Percentiles rank a stretch among this genome's conserved stretches.
phyloP scores from a whole-genome alignment of 257 asterid genomes.

The Fraxinus excelsior region DNA sequence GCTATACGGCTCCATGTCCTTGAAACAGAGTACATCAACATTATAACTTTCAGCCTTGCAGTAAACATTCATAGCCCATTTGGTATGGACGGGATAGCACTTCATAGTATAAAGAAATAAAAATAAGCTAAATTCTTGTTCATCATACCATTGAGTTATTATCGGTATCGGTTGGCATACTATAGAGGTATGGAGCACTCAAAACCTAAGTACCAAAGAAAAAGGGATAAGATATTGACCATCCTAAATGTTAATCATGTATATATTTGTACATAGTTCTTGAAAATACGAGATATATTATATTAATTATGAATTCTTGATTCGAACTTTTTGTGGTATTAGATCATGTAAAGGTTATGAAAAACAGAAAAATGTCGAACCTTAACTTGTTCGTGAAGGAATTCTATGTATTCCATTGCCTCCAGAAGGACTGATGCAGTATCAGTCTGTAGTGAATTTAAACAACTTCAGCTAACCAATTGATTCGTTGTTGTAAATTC shows the following conservation, averaged over 20 bases:
- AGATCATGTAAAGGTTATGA: not conserved
- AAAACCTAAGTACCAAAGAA: slow-evolving; percentile 51
- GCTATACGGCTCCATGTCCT: slow-evolving; percentile 51
- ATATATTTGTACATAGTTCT: too few species aligned
- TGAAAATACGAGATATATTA: not conserved
- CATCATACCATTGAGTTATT: too few species aligned
- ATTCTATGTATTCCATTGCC: slow-evolving; percentile 83
- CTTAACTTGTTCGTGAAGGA: slow-evolving; percentile 95
- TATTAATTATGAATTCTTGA: not conserved
- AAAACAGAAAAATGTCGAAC: slow-evolving; percentile 29
- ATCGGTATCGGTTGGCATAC: slow-evolving; percentile 28
- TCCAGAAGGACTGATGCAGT: slow-evolving; percentile 89
- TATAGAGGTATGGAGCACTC: slow-evolving; percentile 83
- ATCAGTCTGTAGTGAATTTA: slow-evolving; percentile 60
- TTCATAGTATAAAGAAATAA: too few species aligned
- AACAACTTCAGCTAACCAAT: not conserved
- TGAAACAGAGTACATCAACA: not conserved
- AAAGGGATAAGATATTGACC: not conserved
- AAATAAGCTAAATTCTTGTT: not conserved
- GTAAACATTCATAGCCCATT: too few species aligned
- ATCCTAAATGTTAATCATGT: too few species aligned
- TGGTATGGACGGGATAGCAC: too few species aligned
- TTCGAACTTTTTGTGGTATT: too few species aligned
- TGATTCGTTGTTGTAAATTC: not conserved
- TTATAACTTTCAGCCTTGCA: not conserved